Evolutionary conservation across 768 basidiomycete genomes (phyloP).

Genomic region (Serendipita sp.): DNA sequence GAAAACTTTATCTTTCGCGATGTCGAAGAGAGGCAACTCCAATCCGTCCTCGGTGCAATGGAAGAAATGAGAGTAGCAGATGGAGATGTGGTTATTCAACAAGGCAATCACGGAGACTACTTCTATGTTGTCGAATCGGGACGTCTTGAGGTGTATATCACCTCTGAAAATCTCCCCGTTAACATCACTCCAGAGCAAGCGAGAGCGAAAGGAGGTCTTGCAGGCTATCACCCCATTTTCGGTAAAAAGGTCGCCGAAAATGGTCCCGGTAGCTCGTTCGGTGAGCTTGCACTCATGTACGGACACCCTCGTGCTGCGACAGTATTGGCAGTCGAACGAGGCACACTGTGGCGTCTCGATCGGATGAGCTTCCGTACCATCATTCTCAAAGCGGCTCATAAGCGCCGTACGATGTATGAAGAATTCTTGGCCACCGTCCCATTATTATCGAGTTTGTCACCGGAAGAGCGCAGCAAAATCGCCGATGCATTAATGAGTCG

Average conservation of each 20-base stretch:
- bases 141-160: conserved; percentile 66
- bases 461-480: conserved; percentile 88
- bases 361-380: conserved; percentile 97
- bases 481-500: conserved; percentile 84
- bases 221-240: conserved; percentile 50
- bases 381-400: conserved; percentile 81
- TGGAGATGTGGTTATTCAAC: conserved; percentile 84
- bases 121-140: conserved; percentile 96
- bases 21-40: conserved; percentile 90
- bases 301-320: conserved; percentile 92
- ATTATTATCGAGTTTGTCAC: conserved; percentile 69
- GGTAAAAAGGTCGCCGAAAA: conserved; percentile 77
- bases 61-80: conserved; percentile 57
- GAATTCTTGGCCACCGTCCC: conserved; percentile 84
- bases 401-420: conserved; percentile 91
- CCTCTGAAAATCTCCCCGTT: conserved; percentile 34
- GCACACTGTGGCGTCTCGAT: conserved; percentile 88
- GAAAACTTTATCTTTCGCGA: conserved; percentile 92
- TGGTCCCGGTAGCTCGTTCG: conserved; percentile 74
- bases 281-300: conserved; percentile 96
- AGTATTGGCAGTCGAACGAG: conserved; percentile 67
- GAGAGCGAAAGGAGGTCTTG: conserved; percentile 34
- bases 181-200: conserved; percentile 28
- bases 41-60: conserved; percentile 89
- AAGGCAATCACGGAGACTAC: conserved; percentile 92